Evolutionary conservation across 2,329 filamentous ascomycete genomes (phyloP), one percentile per base, ranked within the genome.

Genomic region (Fusarium agapanthi): DNA sequence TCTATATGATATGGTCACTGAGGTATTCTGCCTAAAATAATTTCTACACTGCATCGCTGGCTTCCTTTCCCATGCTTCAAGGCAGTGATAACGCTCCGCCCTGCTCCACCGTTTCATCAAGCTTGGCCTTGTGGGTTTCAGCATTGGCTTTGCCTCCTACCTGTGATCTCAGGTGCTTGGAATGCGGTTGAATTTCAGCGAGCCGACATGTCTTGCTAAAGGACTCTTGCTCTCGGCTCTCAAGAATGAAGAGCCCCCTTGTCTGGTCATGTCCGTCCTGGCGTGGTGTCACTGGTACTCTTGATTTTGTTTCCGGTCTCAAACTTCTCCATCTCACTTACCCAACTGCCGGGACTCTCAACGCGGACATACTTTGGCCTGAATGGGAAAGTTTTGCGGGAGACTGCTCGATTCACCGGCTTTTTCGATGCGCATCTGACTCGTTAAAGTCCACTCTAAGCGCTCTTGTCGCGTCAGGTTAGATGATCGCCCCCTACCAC

Each of bases 361-460:
- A 55, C 48, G 61, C 47, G 60, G 37, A 45, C 63, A 53, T 26
- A 51, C 62, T 60, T 70, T 65, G 38, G 30, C 68, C 73, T 51
- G 68, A 67, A 72, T 41, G 45, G 65, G 73, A 67, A 72, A 48
- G 44, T 44, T 45, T 67, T 71, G 71, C 73, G 73, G 61, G 56
- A 59, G 44, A 53, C 47, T 63, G 64, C 58, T 65, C 65, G 54
- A 65, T 50, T 56, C 65, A 64, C 30, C 37, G 61, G 24, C 38
- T 45, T 54, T 65, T 61, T 41, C 37, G 43, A 71, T 43, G 53
- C 37, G 45, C 20, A 65, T 63, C 59, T 62, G 64, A 64, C 69
- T 71, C 61, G 57, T 60, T 45, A 63, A 43, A 67, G 76, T 65
- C 69, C 69, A 67, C 57, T 74, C 68, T 78, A 78, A 78, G 77